Percentiles rank a stretch among this genome's conserved stretches.
phyloP scores from a whole-genome alignment of 1,139 yeast genomes.

The Kodamaea sp. region DNA sequence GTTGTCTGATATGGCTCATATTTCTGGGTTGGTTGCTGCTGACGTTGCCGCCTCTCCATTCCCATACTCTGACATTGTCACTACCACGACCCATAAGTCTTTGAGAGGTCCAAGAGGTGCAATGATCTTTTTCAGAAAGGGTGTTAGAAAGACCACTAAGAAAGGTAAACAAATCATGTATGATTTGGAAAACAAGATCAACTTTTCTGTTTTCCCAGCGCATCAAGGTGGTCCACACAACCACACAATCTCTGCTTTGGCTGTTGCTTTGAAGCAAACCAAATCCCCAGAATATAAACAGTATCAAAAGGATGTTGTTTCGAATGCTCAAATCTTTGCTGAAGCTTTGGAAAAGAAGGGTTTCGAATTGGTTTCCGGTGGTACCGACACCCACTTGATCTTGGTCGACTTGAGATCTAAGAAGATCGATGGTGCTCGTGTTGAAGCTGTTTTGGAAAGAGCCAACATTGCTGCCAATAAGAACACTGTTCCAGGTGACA shows the following conservation, averaged over 20 bases:
- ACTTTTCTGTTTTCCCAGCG: conserved; percentile 96
- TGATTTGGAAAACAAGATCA: conserved; percentile 85
- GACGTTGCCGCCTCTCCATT: conserved; percentile 91
- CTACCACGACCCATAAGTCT: conserved; percentile 96
- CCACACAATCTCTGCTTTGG: conserved; percentile 93
- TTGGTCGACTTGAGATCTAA: conserved; percentile 80
- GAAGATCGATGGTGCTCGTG: conserved; percentile 92
- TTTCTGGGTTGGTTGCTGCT: conserved; percentile 90
- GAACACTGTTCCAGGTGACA: conserved; percentile 95
- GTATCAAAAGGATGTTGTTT: conserved; percentile 79
- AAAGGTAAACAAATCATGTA: conserved; percentile 84
- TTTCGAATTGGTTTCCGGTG: conserved; percentile 79
- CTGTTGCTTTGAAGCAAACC: conserved; percentile 92
- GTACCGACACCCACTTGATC: conserved; percentile 93
- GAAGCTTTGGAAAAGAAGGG: conserved; percentile 62
- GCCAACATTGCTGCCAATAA: conserved; percentile 93
- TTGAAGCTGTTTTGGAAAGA: conserved; percentile 85
- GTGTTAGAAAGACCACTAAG: conserved; percentile 78
- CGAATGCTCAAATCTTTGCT: conserved; percentile 78
- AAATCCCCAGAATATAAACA: conserved; percentile 77
- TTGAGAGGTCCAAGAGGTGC: conserved; percentile 99
- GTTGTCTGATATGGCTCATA: conserved; percentile 94
- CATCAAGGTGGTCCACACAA: conserved; percentile 99
- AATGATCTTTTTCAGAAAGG: conserved; percentile 95
- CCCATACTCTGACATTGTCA: conserved; percentile 91